Percentiles rank a stretch among this genome's conserved stretches.
Conservation (phyloP, 2,329 filamentous ascomycete genomes). For the Hypomyces rosellus region DNA sequence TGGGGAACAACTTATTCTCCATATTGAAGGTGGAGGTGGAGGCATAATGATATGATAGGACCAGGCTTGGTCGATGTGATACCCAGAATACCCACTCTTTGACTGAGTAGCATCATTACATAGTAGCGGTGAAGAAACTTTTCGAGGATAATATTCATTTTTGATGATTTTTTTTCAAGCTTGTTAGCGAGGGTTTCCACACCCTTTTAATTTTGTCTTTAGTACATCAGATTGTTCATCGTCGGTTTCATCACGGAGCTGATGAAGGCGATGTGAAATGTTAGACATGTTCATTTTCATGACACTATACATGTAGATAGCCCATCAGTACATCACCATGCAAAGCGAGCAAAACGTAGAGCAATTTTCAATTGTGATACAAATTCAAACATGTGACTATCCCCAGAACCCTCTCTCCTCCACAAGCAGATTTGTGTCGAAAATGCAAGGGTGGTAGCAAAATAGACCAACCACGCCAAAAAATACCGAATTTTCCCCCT, state of each 20-base stretch:
- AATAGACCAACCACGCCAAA: too few species aligned
- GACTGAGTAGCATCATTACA: constrained; percentile 7
- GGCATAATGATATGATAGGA: not conserved
- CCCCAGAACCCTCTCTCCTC: not conserved
- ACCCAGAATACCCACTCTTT: constrained; percentile 15
- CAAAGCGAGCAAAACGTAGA: too few species aligned
- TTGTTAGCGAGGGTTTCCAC: constrained; percentile 1
- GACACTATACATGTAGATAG: too few species aligned
- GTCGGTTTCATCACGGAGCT: too few species aligned
- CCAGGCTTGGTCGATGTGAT: constrained; percentile 12
- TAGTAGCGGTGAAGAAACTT: not conserved
- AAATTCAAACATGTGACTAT: too few species aligned
- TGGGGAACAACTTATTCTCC: too few species aligned
- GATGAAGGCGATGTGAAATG: not conserved
- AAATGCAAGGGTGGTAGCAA: too few species aligned
- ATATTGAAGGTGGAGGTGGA: not conserved
- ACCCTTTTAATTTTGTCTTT: too few species aligned
- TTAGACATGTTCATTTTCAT: not conserved
- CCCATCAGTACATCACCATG: too few species aligned
- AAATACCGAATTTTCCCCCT: constrained; percentile 23
- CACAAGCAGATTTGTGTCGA: too few species aligned
- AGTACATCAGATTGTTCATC: too few species aligned
- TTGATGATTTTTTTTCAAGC: not conserved
- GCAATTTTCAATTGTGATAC: too few species aligned
- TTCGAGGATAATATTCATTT: not conserved